Conservation (phyloP, 257 asterid genomes). For the Solanum medicagineum region DNA sequence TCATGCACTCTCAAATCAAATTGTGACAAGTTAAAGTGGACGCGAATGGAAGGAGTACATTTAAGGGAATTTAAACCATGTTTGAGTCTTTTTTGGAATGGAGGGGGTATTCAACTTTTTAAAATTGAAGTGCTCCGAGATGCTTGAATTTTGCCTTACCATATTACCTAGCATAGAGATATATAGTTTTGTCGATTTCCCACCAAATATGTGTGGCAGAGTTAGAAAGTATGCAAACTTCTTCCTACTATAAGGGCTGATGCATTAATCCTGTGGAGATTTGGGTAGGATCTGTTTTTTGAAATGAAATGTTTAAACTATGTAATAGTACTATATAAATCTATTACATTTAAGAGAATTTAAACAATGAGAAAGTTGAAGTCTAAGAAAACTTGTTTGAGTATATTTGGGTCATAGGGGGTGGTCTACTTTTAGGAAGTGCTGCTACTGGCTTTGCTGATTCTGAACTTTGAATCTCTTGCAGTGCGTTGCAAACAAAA, state of each 20-base stretch:
- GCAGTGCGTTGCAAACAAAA: conserved; percentile 71
- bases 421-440: not conserved
- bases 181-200: not conserved
- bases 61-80: not conserved
- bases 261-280: not conserved
- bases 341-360: not conserved
- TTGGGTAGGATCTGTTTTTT: not conserved
- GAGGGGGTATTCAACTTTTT: not conserved
- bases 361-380: not conserved
- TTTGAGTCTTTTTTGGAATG: not conserved
- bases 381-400: not conserved
- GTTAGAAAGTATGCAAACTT: not conserved
- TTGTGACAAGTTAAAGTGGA: not conserved
- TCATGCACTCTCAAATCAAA: not conserved
- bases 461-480: conserved; percentile 2
- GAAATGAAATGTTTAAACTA: not conserved
- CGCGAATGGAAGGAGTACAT: not conserved
- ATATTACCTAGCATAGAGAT: not conserved
- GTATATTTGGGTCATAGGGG: not conserved
- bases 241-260: not conserved
- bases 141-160: not conserved
- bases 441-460: not conserved
- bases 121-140: not conserved
- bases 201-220: not conserved
- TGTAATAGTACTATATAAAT: not conserved